phyloP scores from a whole-genome alignment of 805 yeast genomes.

The Komagataella mondaviorum region DNA sequence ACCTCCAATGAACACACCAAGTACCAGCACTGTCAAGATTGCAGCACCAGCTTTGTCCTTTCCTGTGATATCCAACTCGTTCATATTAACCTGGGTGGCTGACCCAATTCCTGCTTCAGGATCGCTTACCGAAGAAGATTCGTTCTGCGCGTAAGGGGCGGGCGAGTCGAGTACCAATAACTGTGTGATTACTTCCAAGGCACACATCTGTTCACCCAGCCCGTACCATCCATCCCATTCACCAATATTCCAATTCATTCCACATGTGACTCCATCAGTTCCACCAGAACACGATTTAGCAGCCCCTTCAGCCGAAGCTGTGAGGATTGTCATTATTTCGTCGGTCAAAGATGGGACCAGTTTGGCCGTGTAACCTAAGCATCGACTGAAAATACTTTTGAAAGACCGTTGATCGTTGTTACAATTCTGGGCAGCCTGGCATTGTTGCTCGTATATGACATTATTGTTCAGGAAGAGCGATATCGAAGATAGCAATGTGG shows the following conservation, averaged over 20 bases:
- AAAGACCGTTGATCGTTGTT: slow-evolving; percentile 86
- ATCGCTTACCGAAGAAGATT: slow-evolving; percentile 28
- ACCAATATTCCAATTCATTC: slow-evolving; percentile 44
- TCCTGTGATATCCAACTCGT: slow-evolving; percentile 32
- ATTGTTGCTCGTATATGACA: slow-evolving; percentile 72
- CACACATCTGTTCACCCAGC: slow-evolving; percentile 68
- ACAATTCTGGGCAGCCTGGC: slow-evolving; percentile 55
- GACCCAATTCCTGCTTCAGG: slow-evolving; percentile 50
- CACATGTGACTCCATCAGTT: slow-evolving; percentile 64
- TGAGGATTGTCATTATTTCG: slow-evolving; percentile 22
- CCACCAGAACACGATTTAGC: slow-evolving; percentile 68
- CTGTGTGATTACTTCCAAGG: slow-evolving; percentile 49
- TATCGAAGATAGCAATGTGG: slow-evolving; percentile 40
- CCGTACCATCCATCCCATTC: slow-evolving; percentile 61
- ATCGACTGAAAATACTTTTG: slow-evolving; percentile 71
- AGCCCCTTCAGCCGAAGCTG: slow-evolving; percentile 49
- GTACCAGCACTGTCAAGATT: slow-evolving; percentile 62
- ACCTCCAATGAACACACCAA: slow-evolving; percentile 48
- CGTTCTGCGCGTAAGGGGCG: slow-evolving; percentile 34
- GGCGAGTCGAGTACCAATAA: slow-evolving; percentile 28
- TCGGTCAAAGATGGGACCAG: slow-evolving; percentile 45
- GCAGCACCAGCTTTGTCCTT: slow-evolving; percentile 88
- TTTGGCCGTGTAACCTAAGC: slow-evolving; percentile 60
- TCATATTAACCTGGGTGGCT: slow-evolving; percentile 9
- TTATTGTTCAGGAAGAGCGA: slow-evolving; percentile 36